Evolutionary conservation across 2,329 filamentous ascomycete species (phyloP).

Genomic region (Trichophyton verrucosum): DNA sequence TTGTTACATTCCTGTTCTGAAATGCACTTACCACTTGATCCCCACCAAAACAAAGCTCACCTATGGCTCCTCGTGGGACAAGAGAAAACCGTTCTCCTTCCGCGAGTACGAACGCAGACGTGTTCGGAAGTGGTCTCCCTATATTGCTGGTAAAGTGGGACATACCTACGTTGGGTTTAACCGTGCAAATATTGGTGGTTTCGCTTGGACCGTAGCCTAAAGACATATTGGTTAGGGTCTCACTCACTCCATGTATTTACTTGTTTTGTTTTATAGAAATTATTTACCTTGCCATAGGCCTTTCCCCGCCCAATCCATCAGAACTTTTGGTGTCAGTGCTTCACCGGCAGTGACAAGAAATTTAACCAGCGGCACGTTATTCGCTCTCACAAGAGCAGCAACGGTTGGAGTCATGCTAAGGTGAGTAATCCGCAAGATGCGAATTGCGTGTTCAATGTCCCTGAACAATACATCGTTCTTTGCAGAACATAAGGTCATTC

Average conservation of each 20-base stretch:
- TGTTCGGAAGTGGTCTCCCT: constrained; percentile 62
- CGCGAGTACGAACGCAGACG: constrained; percentile 55
- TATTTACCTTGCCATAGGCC: constrained; percentile 56
- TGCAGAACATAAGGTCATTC: constrained; percentile 66
- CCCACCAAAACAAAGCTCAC: constrained; percentile 79
- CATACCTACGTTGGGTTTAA: constrained; percentile 47
- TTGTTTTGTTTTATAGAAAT: background rate
- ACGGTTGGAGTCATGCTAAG: constrained; percentile 78
- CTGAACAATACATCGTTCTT: constrained; percentile 61
- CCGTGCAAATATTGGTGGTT: constrained; percentile 76
- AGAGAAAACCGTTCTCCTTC: constrained; percentile 35
- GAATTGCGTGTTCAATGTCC: constrained; percentile 57
- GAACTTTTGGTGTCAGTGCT: constrained; percentile 59
- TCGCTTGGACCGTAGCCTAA: constrained; percentile 67
- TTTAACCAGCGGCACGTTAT: constrained; percentile 55
- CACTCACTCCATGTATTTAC: background rate
- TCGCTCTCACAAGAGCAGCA: constrained; percentile 58
- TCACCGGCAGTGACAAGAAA: constrained; percentile 76
- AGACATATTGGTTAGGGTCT: background rate
- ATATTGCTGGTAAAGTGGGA: constrained; percentile 59
- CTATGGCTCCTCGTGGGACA: constrained; percentile 58
- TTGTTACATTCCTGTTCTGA: background rate
- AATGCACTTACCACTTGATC: constrained; percentile 52
- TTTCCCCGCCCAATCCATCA: constrained; percentile 52
- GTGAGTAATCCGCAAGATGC: constrained; percentile 56